A percentile compares a stretch with the other conserved stretches of the same genome.
phyloP scores from a whole-genome alignment of 2,329 filamentous ascomycete species.

The Chalaropsis ovoidea region DNA sequence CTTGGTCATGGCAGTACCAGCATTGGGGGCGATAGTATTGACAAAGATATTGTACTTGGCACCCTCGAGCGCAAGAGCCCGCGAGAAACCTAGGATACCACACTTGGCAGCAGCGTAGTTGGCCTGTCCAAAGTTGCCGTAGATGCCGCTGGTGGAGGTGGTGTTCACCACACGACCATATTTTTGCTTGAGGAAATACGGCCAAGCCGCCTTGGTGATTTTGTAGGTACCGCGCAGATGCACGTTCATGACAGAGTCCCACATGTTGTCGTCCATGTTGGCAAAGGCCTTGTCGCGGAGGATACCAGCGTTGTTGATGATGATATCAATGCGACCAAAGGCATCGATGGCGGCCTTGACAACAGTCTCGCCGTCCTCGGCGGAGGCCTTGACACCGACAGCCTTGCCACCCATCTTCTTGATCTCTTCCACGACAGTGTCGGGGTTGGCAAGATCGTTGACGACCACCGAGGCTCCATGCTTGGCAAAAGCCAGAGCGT shows the following conservation, averaged over 20 bases:
- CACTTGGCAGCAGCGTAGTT: slow-evolving; percentile 91
- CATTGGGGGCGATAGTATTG: slow-evolving; percentile 97
- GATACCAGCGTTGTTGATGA: slow-evolving; percentile 98
- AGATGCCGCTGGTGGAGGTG: slow-evolving; percentile 92
- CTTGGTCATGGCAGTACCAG: slow-evolving; percentile 87
- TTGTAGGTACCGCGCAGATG: slow-evolving; percentile 94
- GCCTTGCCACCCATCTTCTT: slow-evolving; percentile 81
- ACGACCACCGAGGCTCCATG: slow-evolving; percentile 78
- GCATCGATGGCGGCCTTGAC: slow-evolving; percentile 89
- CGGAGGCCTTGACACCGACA: slow-evolving; percentile 83
- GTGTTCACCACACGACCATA: slow-evolving; percentile 96
- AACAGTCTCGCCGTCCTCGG: slow-evolving; percentile 82
- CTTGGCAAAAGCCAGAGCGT: slow-evolving; percentile 79
- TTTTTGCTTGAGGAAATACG: slow-evolving; percentile 95
- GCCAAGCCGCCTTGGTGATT: slow-evolving; percentile 94
- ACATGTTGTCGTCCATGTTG: slow-evolving; percentile 93
- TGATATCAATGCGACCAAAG: slow-evolving; percentile 85
- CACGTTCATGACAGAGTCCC: slow-evolving; percentile 85
- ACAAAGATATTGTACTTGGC: slow-evolving; percentile 96
- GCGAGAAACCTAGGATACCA: slow-evolving; percentile 90
- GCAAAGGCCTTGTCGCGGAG: slow-evolving; percentile 93
- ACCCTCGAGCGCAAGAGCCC: slow-evolving; percentile 84
- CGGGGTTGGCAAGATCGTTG: slow-evolving; percentile 90
- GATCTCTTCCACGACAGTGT: slow-evolving; percentile 85
- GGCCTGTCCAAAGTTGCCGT: slow-evolving; percentile 97